Percentiles rank a stretch among this genome's conserved stretches.
These are phyloP conservation scores for Geotrichum histeridarum DNA, from an alignment of 1,139 yeast genomes.

Conservation along the genomic window DNA sequence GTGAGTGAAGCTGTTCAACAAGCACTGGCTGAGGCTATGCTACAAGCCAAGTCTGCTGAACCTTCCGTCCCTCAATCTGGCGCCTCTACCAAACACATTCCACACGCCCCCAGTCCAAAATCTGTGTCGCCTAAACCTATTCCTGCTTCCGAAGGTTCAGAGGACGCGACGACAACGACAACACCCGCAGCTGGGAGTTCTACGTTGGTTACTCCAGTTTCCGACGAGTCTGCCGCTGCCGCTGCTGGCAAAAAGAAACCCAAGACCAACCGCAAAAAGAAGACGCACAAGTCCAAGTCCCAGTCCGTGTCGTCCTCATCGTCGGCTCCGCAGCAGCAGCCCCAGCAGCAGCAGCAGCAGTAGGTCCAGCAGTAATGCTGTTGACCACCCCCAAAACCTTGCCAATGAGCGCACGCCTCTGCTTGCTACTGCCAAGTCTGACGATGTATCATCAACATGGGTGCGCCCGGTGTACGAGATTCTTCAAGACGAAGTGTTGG, in stretches of 20 bases:
- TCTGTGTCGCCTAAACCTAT: neutral
- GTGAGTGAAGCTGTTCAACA: slow-evolving; percentile 1
- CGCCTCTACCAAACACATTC: neutral
- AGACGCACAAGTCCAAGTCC: too few relatives aligned
- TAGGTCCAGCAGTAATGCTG: too few relatives aligned
- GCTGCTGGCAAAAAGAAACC: too few relatives aligned
- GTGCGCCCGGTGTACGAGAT: too few relatives aligned
- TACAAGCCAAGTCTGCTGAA: neutral
- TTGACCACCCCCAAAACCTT: too few relatives aligned
- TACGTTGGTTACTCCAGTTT: too few relatives aligned
- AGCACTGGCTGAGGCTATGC: neutral
- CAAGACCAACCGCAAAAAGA: too few relatives aligned
- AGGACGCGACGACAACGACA: neutral
- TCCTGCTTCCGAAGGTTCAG: neutral
- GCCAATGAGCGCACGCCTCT: neutral
- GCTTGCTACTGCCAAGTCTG: neutral
- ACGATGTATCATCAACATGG: neutral
- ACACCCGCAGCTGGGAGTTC: neutral
- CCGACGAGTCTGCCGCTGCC: too few relatives aligned
- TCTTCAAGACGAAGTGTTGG: neutral
- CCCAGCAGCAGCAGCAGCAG: neutral
- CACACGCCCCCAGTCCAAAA: neutral
- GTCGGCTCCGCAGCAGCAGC: neutral
- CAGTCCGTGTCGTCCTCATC: too few relatives aligned
- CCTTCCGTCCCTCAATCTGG: neutral